Evolutionary conservation across 2,329 filamentous ascomycete species (phyloP).

Genomic region (Paradendryphiella salina): DNA sequence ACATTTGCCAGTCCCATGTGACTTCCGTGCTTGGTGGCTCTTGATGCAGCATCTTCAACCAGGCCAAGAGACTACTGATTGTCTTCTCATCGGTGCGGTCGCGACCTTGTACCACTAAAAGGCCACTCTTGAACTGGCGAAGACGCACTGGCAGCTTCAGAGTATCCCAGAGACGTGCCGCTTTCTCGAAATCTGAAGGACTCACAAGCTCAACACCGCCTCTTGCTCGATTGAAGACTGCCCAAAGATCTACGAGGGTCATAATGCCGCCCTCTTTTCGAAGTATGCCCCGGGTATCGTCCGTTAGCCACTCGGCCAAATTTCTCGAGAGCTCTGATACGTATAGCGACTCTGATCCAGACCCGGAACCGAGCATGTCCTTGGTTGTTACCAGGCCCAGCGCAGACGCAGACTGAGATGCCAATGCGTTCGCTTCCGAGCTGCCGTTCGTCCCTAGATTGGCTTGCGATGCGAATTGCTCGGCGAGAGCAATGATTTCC

Average conservation of each 20-base stretch:
- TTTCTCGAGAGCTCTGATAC: constrained; percentile 62
- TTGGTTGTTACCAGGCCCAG: constrained; percentile 91
- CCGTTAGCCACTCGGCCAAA: constrained; percentile 47
- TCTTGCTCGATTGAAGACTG: constrained; percentile 85
- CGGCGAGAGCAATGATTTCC: constrained; percentile 90
- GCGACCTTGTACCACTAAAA: constrained; percentile 88
- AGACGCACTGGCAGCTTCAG: constrained; percentile 83
- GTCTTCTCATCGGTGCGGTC: constrained; percentile 92
- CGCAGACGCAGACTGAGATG: constrained; percentile 80
- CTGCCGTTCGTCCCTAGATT: constrained; percentile 59
- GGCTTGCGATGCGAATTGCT: constrained; percentile 75
- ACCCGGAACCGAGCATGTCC: constrained; percentile 79
- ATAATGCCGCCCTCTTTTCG: constrained; percentile 46
- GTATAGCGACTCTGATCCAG: constrained; percentile 81
- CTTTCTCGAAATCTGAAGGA: constrained; percentile 88
- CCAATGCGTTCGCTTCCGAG: constrained; percentile 71
- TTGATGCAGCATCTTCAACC: constrained; percentile 74
- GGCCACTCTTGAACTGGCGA: constrained; percentile 85
- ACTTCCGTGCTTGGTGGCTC: constrained; percentile 67
- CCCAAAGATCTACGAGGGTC: constrained; percentile 48
- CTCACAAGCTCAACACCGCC: constrained; percentile 94
- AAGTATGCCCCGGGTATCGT: constrained; percentile 44
- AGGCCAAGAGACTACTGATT: constrained; percentile 72
- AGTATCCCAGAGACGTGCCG: constrained; percentile 83
- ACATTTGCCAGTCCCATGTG: constrained; percentile 74